phyloP scores from a whole-genome alignment of 176 grass and related monocot genomes.

The Zoysia pacifica region DNA sequence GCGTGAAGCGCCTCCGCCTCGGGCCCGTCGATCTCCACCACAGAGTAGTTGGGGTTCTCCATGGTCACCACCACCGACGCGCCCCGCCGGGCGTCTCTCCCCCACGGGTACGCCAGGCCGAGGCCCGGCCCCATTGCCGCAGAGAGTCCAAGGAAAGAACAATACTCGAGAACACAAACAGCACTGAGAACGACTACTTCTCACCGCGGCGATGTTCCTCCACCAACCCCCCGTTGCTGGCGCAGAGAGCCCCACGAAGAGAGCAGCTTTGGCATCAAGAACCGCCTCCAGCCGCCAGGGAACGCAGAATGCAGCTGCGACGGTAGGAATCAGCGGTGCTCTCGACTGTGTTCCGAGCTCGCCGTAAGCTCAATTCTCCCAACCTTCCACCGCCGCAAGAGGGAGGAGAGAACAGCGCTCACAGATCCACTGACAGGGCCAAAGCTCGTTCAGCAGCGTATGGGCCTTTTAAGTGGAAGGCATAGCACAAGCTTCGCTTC shows the following conservation, averaged over 20 bases:
- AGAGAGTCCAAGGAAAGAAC: background rate
- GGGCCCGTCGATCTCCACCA: conserved; percentile 61
- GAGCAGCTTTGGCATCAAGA: conserved; percentile 17
- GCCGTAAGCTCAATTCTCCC: conserved; percentile 26
- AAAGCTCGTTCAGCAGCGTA: conserved; percentile 43
- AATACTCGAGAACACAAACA: background rate
- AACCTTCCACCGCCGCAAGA: conserved; percentile 27
- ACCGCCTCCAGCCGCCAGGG: background rate
- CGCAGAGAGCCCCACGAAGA: background rate
- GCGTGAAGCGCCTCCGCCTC: conserved; percentile 44
- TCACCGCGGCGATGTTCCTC: background rate
- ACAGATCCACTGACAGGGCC: conserved; percentile 4
- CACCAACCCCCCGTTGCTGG: background rate
- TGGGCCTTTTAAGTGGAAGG: conserved; percentile 50
- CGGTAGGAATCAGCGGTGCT: background rate
- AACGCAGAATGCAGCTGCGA: conserved; percentile 32
- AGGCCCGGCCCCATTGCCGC: conserved; percentile 57
- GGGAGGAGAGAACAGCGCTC: background rate
- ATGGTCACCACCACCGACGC: conserved; percentile 73
- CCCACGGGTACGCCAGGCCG: conserved; percentile 53
- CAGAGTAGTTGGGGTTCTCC: conserved; percentile 82
- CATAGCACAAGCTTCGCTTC: background rate
- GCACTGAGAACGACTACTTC: background rate
- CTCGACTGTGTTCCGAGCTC: background rate
- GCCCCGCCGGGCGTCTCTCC: conserved; percentile 47